Percentiles rank a stretch among this genome's conserved stretches.
These are phyloP conservation scores for Microcyclospora tardicrescens DNA, from an alignment of 2,329 filamentous ascomycete species.

Conservation along the genomic window DNA sequence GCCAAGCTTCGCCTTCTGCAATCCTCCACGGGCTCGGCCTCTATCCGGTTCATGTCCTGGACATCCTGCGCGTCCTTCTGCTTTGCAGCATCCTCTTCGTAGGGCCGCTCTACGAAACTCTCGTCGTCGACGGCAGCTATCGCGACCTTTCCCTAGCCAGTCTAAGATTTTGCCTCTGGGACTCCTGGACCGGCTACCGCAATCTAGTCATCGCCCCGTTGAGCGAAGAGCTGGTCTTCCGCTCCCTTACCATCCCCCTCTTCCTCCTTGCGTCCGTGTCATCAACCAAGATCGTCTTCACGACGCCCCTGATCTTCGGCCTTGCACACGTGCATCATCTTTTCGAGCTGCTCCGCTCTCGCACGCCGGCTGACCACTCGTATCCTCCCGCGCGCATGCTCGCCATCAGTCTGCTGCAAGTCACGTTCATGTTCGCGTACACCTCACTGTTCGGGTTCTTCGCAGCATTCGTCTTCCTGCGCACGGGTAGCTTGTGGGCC, in stretches of 20 bases:
- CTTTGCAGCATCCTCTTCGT: constrained; percentile 69
- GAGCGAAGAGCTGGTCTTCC: constrained; percentile 89
- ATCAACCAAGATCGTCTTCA: constrained; percentile 52
- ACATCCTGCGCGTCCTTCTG: constrained; percentile 49
- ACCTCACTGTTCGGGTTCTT: constrained; percentile 91
- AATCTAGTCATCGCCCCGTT: constrained; percentile 76
- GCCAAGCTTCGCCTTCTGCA: constrained; percentile 37
- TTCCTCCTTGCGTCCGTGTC: constrained; percentile 56
- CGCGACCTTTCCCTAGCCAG: constrained; percentile 36
- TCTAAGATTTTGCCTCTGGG: constrained; percentile 47
- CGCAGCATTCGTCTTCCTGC: constrained; percentile 75
- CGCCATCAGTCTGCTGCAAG: constrained; percentile 44
- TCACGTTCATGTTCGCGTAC: constrained; percentile 73
- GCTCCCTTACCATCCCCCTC: constrained; percentile 70
- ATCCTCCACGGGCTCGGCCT: constrained; percentile 62
- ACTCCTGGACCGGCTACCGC: constrained; percentile 70
- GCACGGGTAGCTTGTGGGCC: constrained; percentile 68
- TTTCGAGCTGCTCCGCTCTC: constrained; percentile 78
- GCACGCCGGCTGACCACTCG: constrained; percentile 40
- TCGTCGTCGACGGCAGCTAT: constrained; percentile 60
- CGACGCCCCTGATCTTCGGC: constrained; percentile 80
- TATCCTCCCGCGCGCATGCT: constrained; percentile 11
- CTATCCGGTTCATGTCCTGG: constrained; percentile 59
- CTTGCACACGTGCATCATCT: constrained; percentile 91
- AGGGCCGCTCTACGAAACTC: constrained; percentile 69